These are phyloP conservation scores for Pythium grandisporangium DNA, from an alignment of 352 stramenopile genomes.

Conservation along the genomic window DNA sequence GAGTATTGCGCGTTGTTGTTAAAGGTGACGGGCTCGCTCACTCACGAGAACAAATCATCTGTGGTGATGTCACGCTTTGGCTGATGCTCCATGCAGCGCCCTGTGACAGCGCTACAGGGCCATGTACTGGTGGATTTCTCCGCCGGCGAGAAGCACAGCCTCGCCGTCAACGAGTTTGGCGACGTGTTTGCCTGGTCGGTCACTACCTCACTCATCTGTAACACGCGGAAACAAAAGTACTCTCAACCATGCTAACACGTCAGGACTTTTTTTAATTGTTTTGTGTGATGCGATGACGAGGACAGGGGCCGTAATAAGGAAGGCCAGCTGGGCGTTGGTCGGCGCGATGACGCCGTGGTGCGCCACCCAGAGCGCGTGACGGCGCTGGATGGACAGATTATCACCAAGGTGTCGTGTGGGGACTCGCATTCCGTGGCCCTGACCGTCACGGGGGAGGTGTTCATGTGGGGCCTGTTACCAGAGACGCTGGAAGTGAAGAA, in stretches of 20 bases:
- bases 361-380: conserved; percentile 31
- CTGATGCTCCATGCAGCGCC: conserved; percentile 21
- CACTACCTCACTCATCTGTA: no score
- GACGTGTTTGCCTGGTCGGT: conserved; percentile 67
- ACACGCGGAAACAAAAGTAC: no score
- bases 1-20: no score
- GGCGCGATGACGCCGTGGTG: conserved; percentile 20
- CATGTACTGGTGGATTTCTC: conserved; percentile 68
- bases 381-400: conserved; percentile 43
- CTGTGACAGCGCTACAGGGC: conserved; percentile 37
- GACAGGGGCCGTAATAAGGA: conserved; percentile 53
- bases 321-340: conserved; percentile 49
- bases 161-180: conserved; percentile 74
- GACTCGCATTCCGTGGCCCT: conserved; percentile 70
- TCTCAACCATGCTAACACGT: no score
- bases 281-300: neutral
- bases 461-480: conserved; percentile 69
- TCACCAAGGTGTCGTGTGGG: conserved; percentile 63
- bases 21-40: no score
- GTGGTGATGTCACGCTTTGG: neutral
- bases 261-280: no score
- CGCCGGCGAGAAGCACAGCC: conserved; percentile 59
- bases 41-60: no score
- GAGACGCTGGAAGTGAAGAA: conserved; percentile 35
- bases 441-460: conserved; percentile 43